Evolutionary conservation across 306 rosid genomes (phyloP).

Genomic region (Elaeagnus macrophylla): DNA sequence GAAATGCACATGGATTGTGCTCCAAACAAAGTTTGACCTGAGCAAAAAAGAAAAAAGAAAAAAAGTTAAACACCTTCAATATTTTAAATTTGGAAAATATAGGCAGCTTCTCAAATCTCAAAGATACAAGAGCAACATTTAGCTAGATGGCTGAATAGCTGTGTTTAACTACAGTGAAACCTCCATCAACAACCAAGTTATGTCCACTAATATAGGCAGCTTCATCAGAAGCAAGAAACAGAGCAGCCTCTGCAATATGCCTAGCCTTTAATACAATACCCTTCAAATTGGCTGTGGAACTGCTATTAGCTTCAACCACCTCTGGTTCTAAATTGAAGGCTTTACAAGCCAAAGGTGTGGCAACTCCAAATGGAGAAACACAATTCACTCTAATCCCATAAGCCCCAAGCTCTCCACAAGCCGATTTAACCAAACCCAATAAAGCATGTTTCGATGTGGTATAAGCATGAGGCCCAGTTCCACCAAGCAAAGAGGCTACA

Average conservation of each 20-base stretch:
- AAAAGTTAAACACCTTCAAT: constrained; percentile 3
- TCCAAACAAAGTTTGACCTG: constrained; percentile 19
- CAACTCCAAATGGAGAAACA: constrained; percentile 78
- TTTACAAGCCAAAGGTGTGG: constrained; percentile 60
- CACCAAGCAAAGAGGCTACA: constrained; percentile 54
- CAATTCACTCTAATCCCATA: constrained; percentile 75
- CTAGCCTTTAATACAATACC: constrained; percentile 59
- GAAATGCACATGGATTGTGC: constrained; percentile 29
- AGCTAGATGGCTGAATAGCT: constrained; percentile 12
- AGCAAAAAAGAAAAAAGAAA: no score
- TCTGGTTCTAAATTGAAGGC: constrained; percentile 35
- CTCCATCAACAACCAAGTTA: constrained; percentile 76
- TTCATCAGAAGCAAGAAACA: constrained; percentile 80
- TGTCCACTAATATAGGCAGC: constrained; percentile 67
- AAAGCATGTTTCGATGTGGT: constrained; percentile 65
- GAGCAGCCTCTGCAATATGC: constrained; percentile 74
- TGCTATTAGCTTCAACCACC: constrained; percentile 38
- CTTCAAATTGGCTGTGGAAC: constrained; percentile 46
- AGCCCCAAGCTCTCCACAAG: constrained; percentile 69
- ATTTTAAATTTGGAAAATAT: neutral
- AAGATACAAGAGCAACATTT: neutral
- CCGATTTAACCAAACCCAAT: constrained; percentile 51
- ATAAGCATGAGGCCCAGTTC: constrained; percentile 58
- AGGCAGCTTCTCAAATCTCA: neutral
- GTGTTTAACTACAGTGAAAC: constrained; percentile 49